Conservation (phyloP, 75 land plant genomes). For the Azolla pinnata region DNA sequence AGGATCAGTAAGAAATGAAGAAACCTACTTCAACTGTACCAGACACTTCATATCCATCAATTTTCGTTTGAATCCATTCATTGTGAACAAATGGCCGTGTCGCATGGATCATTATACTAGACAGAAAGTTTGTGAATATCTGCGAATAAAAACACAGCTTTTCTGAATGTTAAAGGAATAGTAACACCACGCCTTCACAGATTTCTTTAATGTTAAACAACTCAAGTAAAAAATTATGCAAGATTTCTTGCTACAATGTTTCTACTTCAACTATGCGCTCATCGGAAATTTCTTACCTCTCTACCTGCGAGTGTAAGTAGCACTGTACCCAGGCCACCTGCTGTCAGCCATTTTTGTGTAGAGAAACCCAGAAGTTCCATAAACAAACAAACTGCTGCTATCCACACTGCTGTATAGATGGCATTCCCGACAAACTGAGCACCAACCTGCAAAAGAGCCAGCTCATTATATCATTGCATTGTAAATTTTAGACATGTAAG, state of each 20-base stretch:
- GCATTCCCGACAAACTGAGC: constrained; percentile 80
- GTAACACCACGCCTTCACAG: too few species aligned
- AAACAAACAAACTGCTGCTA: constrained; percentile 81
- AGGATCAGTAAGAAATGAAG: neutral
- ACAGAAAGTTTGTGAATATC: constrained; percentile 93
- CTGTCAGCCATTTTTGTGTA: constrained; percentile 88
- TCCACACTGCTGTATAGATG: constrained; percentile 78
- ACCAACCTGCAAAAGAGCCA: constrained; percentile 52
- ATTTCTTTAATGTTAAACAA: too few species aligned
- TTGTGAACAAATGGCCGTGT: constrained; percentile 84
- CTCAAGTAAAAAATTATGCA: too few species aligned
- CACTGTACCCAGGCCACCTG: constrained; percentile 95
- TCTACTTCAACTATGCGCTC: too few species aligned
- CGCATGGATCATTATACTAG: constrained; percentile 93
- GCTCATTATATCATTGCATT: neutral
- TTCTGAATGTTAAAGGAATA: too few species aligned
- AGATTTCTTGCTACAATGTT: too few species aligned
- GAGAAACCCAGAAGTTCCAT: constrained; percentile 93
- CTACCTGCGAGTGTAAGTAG: constrained; percentile 92
- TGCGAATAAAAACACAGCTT: too few species aligned
- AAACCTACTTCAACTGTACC: constrained; percentile 86
- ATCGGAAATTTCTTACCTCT: constrained; percentile 42
- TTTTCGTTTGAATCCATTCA: constrained; percentile 96
- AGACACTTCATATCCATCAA: constrained; percentile 94
- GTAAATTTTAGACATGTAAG: neutral